Conservation (phyloP, 2,329 filamentous ascomycete species). For the Calonectria montana region DNA sequence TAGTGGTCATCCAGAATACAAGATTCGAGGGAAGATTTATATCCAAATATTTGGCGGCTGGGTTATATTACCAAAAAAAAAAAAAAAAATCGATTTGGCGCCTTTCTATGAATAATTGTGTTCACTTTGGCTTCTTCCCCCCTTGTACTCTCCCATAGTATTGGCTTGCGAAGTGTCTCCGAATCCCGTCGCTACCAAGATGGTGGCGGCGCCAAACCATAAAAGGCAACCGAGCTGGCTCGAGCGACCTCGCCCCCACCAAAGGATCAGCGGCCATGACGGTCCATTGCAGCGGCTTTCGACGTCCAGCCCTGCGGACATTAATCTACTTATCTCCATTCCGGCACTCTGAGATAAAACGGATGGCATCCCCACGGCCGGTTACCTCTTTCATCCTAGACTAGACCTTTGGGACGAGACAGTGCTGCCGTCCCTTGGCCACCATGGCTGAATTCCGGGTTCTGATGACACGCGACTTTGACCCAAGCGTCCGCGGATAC, state of each 20-base stretch:
- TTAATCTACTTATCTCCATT: background rate
- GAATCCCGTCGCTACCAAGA: background rate
- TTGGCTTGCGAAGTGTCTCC: background rate
- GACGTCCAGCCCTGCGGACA: background rate
- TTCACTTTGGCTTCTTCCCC: background rate
- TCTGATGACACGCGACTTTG: background rate
- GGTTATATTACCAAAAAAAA: background rate
- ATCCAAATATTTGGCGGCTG: background rate
- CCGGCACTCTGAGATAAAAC: background rate
- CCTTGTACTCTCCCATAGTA: background rate
- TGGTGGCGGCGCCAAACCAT: constrained; percentile 3
- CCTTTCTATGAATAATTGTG: background rate
- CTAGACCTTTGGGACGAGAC: background rate
- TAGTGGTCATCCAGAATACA: background rate
- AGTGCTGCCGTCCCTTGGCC: background rate
- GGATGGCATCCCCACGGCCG: background rate
- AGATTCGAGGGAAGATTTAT: background rate
- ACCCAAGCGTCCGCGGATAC: background rate
- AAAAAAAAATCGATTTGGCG: background rate
- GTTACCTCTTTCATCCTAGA: constrained; percentile 1
- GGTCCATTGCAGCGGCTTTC: background rate
- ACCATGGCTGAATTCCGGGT: background rate
- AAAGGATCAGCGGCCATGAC: background rate
- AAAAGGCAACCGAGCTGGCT: constrained; percentile 10
- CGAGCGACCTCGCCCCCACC: background rate